Conservation (phyloP, 2,329 filamentous ascomycete genomes). For the Hymenotorrendiella dingleyae region DNA sequence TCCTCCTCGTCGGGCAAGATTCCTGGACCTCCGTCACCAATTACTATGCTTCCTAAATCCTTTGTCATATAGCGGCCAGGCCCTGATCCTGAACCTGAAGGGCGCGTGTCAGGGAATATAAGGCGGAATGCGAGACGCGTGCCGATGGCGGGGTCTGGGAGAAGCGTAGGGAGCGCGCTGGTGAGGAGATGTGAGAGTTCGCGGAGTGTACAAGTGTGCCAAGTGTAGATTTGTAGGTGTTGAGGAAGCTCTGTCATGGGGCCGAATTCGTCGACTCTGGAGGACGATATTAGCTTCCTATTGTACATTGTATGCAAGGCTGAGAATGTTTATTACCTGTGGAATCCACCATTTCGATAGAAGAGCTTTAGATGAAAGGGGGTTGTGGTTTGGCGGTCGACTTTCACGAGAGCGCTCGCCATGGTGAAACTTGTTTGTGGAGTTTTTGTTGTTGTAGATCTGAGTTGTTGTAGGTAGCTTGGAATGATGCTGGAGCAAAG, state of each 20-base stretch:
- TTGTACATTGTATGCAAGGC: constrained; percentile 4
- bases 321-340: constrained; percentile 45
- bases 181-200: constrained; percentile 77
- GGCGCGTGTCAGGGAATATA: constrained; percentile 64
- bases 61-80: constrained; percentile 65
- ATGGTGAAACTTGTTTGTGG: constrained; percentile 19
- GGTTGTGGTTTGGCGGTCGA: constrained; percentile 64
- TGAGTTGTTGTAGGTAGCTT: constrained; percentile 5
- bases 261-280: constrained; percentile 65
- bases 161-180: constrained; percentile 58
- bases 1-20: constrained; percentile 34
- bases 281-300: constrained; percentile 1
- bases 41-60: constrained; percentile 75
- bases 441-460: constrained; percentile 6
- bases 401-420: constrained; percentile 34
- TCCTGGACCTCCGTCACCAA: constrained; percentile 54
- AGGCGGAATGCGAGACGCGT: constrained; percentile 84
- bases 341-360: constrained; percentile 68
- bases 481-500: constrained; percentile 15
- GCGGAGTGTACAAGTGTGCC: constrained; percentile 71
- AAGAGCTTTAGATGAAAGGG: constrained; percentile 85
- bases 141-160: constrained; percentile 70
- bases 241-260: constrained; percentile 51
- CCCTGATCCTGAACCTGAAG: constrained; percentile 26
- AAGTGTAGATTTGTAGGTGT: constrained; percentile 78